Percentiles rank a stretch among this genome's conserved stretches.
Conservation (phyloP, 1,139 yeast genomes). For the Geotrichum cucujoidarum region DNA sequence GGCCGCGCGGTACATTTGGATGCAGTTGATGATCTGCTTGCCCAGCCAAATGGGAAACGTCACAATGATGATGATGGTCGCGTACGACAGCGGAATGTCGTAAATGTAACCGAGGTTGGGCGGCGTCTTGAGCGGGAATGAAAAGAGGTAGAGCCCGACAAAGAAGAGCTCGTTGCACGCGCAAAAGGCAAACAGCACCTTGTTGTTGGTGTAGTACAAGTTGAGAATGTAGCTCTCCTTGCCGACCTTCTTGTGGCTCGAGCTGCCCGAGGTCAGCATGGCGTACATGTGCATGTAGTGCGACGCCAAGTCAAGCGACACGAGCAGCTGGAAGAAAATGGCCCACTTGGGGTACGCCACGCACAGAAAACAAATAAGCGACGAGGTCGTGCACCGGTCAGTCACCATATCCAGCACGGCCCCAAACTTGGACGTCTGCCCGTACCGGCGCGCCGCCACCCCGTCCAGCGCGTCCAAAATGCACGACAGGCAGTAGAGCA, state of each 20-base stretch:
- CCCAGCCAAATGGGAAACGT: slow-evolving; percentile 85
- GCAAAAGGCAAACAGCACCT: slow-evolving; percentile 80
- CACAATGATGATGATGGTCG: slow-evolving; percentile 58
- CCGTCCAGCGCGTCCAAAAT: slow-evolving; percentile 96
- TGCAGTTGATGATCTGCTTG: slow-evolving; percentile 84
- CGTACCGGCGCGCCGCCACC: slow-evolving; percentile 81
- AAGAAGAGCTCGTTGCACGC: slow-evolving; percentile 90
- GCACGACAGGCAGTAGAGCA: slow-evolving; percentile 81
- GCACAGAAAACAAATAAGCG: slow-evolving; percentile 79
- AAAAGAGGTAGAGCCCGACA: slow-evolving; percentile 77
- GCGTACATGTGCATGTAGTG: slow-evolving; percentile 99
- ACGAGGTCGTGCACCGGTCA: slow-evolving; percentile 93
- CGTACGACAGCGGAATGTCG: slow-evolving; percentile 51
- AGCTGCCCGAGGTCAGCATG: slow-evolving; percentile 70
- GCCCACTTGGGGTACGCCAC: slow-evolving; percentile 66
- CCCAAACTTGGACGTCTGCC: slow-evolving; percentile 89
- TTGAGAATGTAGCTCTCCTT: slow-evolving; percentile 68
- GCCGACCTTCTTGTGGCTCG: slow-evolving; percentile 81
- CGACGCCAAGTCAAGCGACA: slow-evolving; percentile 85
- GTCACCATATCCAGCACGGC: slow-evolving; percentile 99
- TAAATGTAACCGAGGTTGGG: slow-evolving; percentile 41
- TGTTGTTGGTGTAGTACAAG: slow-evolving; percentile 81
- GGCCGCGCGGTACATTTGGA: slow-evolving; percentile 86
- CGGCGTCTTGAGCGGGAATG: slow-evolving; percentile 49
- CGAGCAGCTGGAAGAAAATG: slow-evolving; percentile 75